Conservation (phyloP, 495 filamentous ascomycete genomes). For the Penicillium malachiteum region DNA sequence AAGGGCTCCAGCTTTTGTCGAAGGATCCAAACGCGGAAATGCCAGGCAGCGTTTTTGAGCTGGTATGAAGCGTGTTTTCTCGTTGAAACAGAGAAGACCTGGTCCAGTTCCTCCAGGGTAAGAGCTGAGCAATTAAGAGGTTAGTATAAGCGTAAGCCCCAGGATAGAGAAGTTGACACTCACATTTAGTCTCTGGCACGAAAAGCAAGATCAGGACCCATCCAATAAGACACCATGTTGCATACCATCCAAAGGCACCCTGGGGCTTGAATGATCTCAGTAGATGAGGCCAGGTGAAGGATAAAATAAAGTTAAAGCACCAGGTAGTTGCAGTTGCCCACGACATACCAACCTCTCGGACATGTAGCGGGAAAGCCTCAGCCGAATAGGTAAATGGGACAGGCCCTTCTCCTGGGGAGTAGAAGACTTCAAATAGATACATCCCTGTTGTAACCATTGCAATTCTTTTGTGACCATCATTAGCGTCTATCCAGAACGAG, state of each 20-base stretch:
- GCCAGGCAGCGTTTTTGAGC: conserved; percentile 46
- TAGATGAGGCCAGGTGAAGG: conserved; percentile 57
- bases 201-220: conserved; percentile 56
- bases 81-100: conserved; percentile 54
- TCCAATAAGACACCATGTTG: conserved; percentile 51
- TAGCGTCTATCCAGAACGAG: conserved; percentile 52
- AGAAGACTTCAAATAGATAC: conserved; percentile 52
- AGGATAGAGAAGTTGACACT: conserved; percentile 13
- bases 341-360: conserved; percentile 69
- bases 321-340: conserved; percentile 55
- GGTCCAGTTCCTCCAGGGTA: conserved; percentile 52
- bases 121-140: conserved; percentile 26
- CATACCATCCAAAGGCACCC: conserved; percentile 64
- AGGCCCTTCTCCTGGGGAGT: conserved; percentile 57
- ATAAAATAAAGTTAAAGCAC: conserved; percentile 55
- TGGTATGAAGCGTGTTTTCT: conserved; percentile 49
- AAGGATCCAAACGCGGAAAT: conserved; percentile 52
- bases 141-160: conserved; percentile 1
- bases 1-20: conserved; percentile 47
- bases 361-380: conserved; percentile 57
- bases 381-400: conserved; percentile 60
- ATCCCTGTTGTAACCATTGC: conserved; percentile 51
- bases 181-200: conserved; percentile 57
- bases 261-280: conserved; percentile 48
- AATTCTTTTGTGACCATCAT: conserved; percentile 36